These are phyloP conservation scores for Suhomyces bokatorum DNA, from an alignment of 1,139 yeast species.

Conservation along the genomic window DNA sequence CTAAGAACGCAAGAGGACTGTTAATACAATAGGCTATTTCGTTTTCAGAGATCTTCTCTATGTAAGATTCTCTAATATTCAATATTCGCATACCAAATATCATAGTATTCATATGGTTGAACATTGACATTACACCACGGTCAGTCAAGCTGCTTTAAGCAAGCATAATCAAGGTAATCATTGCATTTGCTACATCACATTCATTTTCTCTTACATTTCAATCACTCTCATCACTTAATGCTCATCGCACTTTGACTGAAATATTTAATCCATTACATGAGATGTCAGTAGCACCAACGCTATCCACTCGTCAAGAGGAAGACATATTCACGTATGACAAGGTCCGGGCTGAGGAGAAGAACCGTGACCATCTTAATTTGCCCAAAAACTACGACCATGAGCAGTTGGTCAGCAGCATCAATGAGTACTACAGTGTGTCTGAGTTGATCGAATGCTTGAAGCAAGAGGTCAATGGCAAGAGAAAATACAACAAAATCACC, in stretches of 20 bases:
- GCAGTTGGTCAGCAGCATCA: conserved; percentile 33
- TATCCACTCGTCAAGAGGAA: conserved; percentile 63
- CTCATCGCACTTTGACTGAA: not conserved
- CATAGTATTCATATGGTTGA: too few species aligned
- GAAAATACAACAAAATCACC: conserved; percentile 55
- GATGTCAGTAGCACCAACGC: conserved; percentile 49
- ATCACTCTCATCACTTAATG: not conserved
- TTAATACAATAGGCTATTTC: too few species aligned
- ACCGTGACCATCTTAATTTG: conserved; percentile 31
- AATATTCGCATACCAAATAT: too few species aligned
- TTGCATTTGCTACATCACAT: too few species aligned
- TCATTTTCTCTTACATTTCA: too few species aligned
- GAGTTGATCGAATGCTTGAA: conserved; percentile 42
- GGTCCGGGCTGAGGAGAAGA: conserved; percentile 20
- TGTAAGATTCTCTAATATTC: too few species aligned
- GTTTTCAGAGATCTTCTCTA: too few species aligned
- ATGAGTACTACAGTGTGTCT: conserved; percentile 53
- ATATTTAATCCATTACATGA: not conserved
- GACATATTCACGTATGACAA: conserved; percentile 46
- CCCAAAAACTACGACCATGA: conserved; percentile 24
- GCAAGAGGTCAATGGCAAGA: conserved; percentile 22
- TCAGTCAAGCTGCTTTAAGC: too few species aligned
- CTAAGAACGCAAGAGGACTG: too few species aligned
- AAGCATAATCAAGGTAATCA: too few species aligned
- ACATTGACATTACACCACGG: too few species aligned